These are phyloP conservation scores for Fusarium sp. DNA, from an alignment of 2,329 filamentous ascomycete species.

Conservation along the genomic window DNA sequence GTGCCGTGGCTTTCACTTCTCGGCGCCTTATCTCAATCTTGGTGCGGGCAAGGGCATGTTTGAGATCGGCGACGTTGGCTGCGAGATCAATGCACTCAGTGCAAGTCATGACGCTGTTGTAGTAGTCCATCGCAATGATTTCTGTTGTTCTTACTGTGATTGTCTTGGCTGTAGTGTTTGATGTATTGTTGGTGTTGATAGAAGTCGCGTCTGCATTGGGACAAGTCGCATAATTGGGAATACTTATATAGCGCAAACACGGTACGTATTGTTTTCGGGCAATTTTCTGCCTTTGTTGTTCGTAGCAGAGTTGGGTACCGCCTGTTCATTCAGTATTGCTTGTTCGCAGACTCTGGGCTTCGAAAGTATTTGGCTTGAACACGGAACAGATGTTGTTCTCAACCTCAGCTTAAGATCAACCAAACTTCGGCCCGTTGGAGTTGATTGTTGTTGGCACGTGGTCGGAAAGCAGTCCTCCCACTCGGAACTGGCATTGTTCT, in stretches of 20 bases:
- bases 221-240: too few species aligned
- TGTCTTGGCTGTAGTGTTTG: rapidly evolving
- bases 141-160: rapidly evolving
- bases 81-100: background rate
- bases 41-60: rapidly evolving
- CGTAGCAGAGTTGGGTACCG: rapidly evolving
- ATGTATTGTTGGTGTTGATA: too few species aligned
- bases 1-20: background rate
- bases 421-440: too few species aligned
- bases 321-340: background rate
- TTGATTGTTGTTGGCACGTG: too few species aligned
- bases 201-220: rapidly evolving
- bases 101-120: background rate
- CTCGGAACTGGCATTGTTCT: too few species aligned
- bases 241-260: background rate
- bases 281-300: too few species aligned
- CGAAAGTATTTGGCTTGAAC: background rate
- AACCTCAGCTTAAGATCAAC: background rate
- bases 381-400: rapidly evolving
- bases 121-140: background rate
- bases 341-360: rapidly evolving
- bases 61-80: background rate
- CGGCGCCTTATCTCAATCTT: background rate
- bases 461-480: too few species aligned
- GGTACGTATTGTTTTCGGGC: rapidly evolving